phyloP scores from a whole-genome alignment of 352 stramenopile species.

The Pythium chondricola region DNA sequence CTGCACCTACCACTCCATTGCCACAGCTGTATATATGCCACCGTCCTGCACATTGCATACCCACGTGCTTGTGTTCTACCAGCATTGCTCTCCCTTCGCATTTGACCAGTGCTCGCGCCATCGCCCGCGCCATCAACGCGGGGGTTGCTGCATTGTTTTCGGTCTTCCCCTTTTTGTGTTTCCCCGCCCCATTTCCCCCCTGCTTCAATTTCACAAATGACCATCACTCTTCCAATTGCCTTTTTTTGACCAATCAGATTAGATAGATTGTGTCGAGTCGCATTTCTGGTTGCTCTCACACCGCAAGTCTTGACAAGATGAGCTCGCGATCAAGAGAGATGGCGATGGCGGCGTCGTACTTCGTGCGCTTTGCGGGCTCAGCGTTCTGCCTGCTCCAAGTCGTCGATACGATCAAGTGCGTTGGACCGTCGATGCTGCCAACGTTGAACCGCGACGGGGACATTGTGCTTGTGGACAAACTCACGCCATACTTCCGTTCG shows the following conservation, averaged over 20 bases:
- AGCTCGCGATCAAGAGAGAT: no score
- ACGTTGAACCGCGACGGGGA: slow-evolving; percentile 87
- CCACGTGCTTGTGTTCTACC: no score
- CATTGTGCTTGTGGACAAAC: slow-evolving; percentile 88
- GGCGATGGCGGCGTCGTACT: slow-evolving; percentile 47
- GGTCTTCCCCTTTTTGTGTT: no score
- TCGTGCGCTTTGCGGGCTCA: slow-evolving; percentile 68
- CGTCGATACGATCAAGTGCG: slow-evolving; percentile 82
- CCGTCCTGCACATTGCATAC: no score
- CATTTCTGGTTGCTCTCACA: neutral
- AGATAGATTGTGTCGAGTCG: neutral
- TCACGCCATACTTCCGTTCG: slow-evolving; percentile 58
- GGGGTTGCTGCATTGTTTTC: no score
- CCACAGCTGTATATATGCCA: no score
- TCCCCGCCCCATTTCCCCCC: neutral
- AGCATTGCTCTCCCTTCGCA: no score
- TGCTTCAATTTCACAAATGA: neutral
- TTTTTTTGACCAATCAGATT: neutral
- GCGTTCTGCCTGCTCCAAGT: slow-evolving; percentile 66
- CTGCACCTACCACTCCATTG: no score
- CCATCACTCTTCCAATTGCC: no score
- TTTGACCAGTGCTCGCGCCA: no score
- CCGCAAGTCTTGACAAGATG: no score
- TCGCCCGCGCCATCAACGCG: no score
- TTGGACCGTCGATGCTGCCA: slow-evolving; percentile 87